Conservation (phyloP, 768 basidiomycete genomes). For the Rhodotorula diobovata region DNA sequence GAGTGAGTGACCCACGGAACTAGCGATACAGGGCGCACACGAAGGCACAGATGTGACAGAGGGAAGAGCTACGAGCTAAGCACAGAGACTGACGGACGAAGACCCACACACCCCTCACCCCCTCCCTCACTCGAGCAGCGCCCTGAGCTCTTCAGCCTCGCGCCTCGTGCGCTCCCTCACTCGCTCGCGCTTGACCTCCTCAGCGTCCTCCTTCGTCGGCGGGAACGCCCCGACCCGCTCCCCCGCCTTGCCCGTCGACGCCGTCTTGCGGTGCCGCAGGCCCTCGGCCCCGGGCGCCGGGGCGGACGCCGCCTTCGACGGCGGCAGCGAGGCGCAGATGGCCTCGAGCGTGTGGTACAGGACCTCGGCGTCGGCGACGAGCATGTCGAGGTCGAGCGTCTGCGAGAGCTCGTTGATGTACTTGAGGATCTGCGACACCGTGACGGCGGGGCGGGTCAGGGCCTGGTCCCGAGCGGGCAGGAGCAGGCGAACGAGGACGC, state of each 20-base stretch:
- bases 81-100: no score
- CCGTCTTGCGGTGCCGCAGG: constrained; percentile 7
- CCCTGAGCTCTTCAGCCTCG: constrained; percentile 11
- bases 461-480: background rate
- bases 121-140: constrained; percentile 13
- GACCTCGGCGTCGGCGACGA: constrained; percentile 93
- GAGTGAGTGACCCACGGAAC: no score
- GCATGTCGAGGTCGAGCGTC: constrained; percentile 94
- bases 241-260: no score
- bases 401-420: constrained; percentile 77
- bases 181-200: constrained; percentile 10
- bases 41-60: background rate
- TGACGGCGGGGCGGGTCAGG: constrained; percentile 59
- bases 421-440: constrained; percentile 49
- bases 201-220: constrained; percentile 25
- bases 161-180: constrained; percentile 9
- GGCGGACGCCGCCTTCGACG: background rate
- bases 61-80: background rate
- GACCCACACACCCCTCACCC: background rate
- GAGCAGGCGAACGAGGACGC: background rate
- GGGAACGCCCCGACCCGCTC: constrained; percentile 18
- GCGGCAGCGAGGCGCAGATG: constrained; percentile 58
- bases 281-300: background rate
- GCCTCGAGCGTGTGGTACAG: constrained; percentile 87
- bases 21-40: no score